phyloP scores from a whole-genome alignment of 1,284 basidiomycete species.

The Stygiomarasmius scandens region DNA sequence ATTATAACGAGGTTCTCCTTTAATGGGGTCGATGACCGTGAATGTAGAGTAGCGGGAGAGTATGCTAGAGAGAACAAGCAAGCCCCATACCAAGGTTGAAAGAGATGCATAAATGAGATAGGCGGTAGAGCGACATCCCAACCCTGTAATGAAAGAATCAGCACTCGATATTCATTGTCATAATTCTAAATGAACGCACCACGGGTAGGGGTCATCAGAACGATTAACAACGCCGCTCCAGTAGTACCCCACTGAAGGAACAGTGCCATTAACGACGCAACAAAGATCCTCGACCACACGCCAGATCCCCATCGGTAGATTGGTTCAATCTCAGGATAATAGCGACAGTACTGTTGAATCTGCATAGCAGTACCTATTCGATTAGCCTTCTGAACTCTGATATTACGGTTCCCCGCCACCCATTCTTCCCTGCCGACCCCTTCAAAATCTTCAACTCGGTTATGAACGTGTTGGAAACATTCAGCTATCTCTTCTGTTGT shows the following conservation, averaged over 20 bases:
- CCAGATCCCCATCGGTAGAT: constrained; percentile 23
- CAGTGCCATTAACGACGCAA: constrained; percentile 27
- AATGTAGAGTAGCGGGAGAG: constrained; percentile 20
- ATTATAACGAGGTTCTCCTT: background rate
- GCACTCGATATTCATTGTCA: background rate
- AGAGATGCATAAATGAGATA: constrained; percentile 25
- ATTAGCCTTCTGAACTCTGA: constrained; percentile 15
- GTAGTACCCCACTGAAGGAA: constrained; percentile 23
- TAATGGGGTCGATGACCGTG: background rate
- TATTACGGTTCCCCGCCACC: constrained; percentile 3
- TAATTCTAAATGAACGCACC: constrained; percentile 20
- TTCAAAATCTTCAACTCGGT: constrained; percentile 8
- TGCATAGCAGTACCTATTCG: constrained; percentile 16
- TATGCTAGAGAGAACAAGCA: constrained; percentile 21
- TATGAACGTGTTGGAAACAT: constrained; percentile 20
- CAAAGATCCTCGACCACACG: constrained; percentile 19
- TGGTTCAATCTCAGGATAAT: background rate
- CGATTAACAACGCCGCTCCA: constrained; percentile 18
- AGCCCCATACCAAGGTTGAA: constrained; percentile 22
- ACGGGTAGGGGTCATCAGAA: constrained; percentile 40
- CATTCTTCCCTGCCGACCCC: constrained; percentile 16
- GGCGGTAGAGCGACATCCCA: constrained; percentile 26
- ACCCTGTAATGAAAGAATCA: constrained; percentile 8
- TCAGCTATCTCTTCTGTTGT: constrained; percentile 22
- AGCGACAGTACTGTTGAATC: constrained; percentile 4